Evolutionary conservation across 2,329 filamentous ascomycete species (phyloP), one percentile per base, ranked within the genome.

Genomic region (Neonectria magnoliae): DNA sequence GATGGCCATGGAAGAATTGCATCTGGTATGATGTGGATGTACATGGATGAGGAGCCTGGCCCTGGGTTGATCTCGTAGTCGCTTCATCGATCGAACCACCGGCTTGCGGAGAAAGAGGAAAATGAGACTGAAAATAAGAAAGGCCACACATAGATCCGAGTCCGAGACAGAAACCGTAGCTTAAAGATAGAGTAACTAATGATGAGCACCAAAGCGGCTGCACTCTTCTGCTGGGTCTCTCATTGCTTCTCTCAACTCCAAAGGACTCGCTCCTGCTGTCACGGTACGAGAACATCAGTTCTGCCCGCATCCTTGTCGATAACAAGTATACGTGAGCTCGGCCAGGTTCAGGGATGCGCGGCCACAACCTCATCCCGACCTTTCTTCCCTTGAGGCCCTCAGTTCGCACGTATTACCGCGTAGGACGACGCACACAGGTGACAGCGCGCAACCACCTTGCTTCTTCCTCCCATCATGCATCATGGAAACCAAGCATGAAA

Each of bases 321-420:
- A 50, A 36, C 60, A 48, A 20, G 14, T 45, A 58, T 38, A 62
- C 57, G 27, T 62, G 57, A 64, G 60, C 45, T 50, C 27, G 22
- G 52, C 65, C 41, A 33, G 69, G 70, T 61, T 68, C 68, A 71
- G 52, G 63, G 61, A 59, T 68, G 27, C 64, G 31, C 9, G 42
- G 42, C n/a, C 29, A 52, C 55, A 61, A 57, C 53, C 44, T 64
- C 41, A 67, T 65, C 64, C 61, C 48, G 33, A 62, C 41, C 29
- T 8, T 44, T 13, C 45, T 38, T 36, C 8, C 55, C 25, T 27
- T 57, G 52, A 42, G 33, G 33, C 22, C 25, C 57, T 41, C 38
- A 18, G 57, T 52, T 47, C 36, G 31, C 57, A 59, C 33, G 47
- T 18, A 52, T 52, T 48, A 45, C 36, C n/a, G 33, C 13, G 41